These are phyloP conservation scores for Giardia duodenalis DNA, from an alignment of 208 protist genomes.

Conservation along the genomic window DNA sequence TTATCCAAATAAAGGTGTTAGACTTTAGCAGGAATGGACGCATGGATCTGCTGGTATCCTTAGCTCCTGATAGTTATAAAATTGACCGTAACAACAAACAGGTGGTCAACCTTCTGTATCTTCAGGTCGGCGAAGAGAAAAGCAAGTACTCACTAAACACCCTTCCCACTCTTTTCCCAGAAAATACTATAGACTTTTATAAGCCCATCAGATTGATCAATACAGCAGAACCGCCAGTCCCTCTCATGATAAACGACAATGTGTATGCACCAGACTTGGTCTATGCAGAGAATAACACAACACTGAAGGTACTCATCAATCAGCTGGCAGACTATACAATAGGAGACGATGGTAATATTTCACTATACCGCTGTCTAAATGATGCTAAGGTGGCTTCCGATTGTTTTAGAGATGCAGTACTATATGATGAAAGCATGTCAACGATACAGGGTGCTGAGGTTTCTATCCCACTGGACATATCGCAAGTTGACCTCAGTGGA, in stretches of 20 bases:
- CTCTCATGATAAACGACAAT: neutral
- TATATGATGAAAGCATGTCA: neutral
- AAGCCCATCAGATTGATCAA: neutral
- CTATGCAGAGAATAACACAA: neutral
- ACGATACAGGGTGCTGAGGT: neutral
- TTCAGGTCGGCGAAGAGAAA: neutral
- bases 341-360: no score
- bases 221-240: neutral
- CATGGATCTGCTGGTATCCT: neutral
- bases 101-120: constrained; percentile 2
- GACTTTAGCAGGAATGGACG: neutral
- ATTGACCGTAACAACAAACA: neutral
- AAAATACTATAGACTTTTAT: neutral
- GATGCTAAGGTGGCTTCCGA: neutral
- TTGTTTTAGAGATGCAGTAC: neutral
- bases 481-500: neutral
- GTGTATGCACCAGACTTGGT: neutral
- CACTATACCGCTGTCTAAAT: no score
- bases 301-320: neutral
- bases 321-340: neutral
- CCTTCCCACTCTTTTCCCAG: neutral
- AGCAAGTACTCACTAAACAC: neutral
- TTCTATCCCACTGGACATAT: neutral
- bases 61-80: neutral
- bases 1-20: neutral